Percentiles rank a stretch among this genome's conserved stretches.
These are phyloP conservation scores for Paramyrothecium roridum DNA, from an alignment of 2,329 filamentous ascomycete genomes.

Conservation along the genomic window DNA sequence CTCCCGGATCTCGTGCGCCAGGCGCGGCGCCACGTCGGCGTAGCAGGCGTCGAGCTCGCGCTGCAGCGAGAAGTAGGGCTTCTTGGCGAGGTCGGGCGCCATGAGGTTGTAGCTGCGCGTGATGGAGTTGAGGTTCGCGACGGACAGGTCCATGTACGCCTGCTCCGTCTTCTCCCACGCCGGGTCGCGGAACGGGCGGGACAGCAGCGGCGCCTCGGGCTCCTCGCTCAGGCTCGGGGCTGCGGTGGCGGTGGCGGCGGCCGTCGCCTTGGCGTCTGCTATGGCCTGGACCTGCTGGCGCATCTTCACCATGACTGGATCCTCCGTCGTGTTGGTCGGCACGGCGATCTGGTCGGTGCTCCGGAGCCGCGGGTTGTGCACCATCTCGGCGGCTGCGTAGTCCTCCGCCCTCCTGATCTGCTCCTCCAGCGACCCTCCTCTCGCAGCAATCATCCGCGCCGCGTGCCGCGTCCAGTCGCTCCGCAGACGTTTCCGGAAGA, in stretches of 20 bases:
- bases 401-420: slow-evolving; percentile 70
- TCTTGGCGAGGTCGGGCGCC: slow-evolving; percentile 88
- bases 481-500: slow-evolving; percentile 72
- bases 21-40: slow-evolving; percentile 75
- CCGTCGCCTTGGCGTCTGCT: slow-evolving; percentile 7
- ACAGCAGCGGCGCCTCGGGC: slow-evolving; percentile 20
- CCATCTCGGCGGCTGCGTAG: slow-evolving; percentile 72
- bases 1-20: slow-evolving; percentile 70
- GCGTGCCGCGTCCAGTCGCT: slow-evolving; percentile 84
- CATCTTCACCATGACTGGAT: slow-evolving; percentile 45
- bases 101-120: slow-evolving; percentile 91
- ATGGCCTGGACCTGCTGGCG: slow-evolving; percentile 26
- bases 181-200: slow-evolving; percentile 71
- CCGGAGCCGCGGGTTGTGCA: slow-evolving; percentile 54
- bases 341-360: slow-evolving; percentile 42
- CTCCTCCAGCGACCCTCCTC: slow-evolving; percentile 69
- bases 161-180: slow-evolving; percentile 71
- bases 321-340: slow-evolving; percentile 43
- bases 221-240: too few relatives aligned
- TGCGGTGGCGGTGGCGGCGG: background rate
- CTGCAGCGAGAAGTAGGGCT: slow-evolving; percentile 82
- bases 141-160: slow-evolving; percentile 71
- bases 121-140: slow-evolving; percentile 74
- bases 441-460: slow-evolving; percentile 71
- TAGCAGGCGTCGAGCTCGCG: slow-evolving; percentile 80